These are phyloP conservation scores for Teunomyces atbi DNA, from an alignment of 805 yeast species.

Conservation along the genomic window DNA sequence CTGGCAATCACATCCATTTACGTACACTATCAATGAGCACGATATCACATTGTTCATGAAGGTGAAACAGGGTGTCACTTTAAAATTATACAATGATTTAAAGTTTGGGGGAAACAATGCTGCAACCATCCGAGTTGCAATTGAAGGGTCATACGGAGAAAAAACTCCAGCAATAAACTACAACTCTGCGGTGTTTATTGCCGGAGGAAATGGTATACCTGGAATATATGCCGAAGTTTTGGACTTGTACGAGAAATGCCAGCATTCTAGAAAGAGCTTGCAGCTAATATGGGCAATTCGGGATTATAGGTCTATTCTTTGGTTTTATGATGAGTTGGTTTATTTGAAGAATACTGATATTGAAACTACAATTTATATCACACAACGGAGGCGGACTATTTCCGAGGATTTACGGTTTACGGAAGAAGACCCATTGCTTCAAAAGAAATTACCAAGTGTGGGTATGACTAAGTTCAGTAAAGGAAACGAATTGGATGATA, in stretches of 20 bases:
- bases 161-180: conserved; percentile 47
- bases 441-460: not conserved
- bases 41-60: conserved; percentile 21
- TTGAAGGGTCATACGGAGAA: conserved; percentile 65
- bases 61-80: conserved; percentile 27
- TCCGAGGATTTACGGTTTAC: not conserved
- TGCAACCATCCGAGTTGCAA: conserved; percentile 39
- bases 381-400: not conserved
- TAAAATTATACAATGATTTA: conserved; percentile 31
- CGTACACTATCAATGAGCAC: conserved; percentile 19
- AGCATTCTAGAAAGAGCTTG: conserved; percentile 9
- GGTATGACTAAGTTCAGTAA: not conserved
- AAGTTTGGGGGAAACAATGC: conserved; percentile 30
- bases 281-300: conserved; percentile 66
- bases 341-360: conserved; percentile 25
- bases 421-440: not conserved
- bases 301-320: conserved; percentile 46
- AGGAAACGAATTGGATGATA: conserved; percentile 2
- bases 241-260: conserved; percentile 12
- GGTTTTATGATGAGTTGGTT: conserved; percentile 49
- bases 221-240: conserved; percentile 47
- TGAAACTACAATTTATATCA: conserved; percentile 26
- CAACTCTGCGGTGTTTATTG: conserved; percentile 48
- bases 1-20: conserved; percentile 35
- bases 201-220: conserved; percentile 68